phyloP scores from a whole-genome alignment of 345 rosid genomes.

The Bruguiera parviflora region DNA sequence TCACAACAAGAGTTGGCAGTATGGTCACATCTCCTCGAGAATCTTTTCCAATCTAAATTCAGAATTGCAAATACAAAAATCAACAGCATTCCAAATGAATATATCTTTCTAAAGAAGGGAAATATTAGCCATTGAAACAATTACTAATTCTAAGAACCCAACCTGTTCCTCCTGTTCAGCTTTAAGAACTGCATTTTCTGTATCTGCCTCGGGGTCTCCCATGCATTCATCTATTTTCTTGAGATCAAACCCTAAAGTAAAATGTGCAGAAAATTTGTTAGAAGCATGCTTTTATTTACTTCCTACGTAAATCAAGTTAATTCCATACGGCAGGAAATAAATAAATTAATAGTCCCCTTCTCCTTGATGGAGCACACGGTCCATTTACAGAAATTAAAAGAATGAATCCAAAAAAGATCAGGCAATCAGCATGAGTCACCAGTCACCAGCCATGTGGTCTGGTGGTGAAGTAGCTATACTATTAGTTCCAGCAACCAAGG shows the following conservation, averaged over 20 bases:
- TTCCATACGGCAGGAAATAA: too few species aligned
- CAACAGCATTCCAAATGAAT: not conserved
- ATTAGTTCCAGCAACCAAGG: too few species aligned
- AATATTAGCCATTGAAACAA: slow-evolving; percentile 2
- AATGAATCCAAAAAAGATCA: too few species aligned
- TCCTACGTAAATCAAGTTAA: not conserved
- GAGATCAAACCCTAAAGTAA: slow-evolving; percentile 58
- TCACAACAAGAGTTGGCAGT: slow-evolving; percentile 45
- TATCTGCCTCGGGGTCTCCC: slow-evolving; percentile 69
- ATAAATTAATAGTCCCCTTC: too few species aligned
- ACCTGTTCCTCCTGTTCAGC: slow-evolving; percentile 92
- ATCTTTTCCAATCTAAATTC: slow-evolving; percentile 44
- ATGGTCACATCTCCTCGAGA: slow-evolving; percentile 55
- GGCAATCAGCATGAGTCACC: too few species aligned
- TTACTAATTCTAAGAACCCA: not conserved
- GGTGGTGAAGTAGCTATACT: too few species aligned
- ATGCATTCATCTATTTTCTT: slow-evolving; percentile 69
- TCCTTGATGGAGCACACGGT: too few species aligned
- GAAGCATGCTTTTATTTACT: not conserved
- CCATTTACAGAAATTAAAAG: too few species aligned
- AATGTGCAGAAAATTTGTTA: not conserved
- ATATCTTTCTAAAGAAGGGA: not conserved
- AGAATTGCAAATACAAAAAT: not conserved
- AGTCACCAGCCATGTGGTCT: too few species aligned
- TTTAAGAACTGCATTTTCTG: slow-evolving; percentile 68